Evolutionary conservation across 139 green algal genomes (phyloP), one percentile per base, ranked within the genome.

Genomic region (Tetraselmis chui): DNA sequence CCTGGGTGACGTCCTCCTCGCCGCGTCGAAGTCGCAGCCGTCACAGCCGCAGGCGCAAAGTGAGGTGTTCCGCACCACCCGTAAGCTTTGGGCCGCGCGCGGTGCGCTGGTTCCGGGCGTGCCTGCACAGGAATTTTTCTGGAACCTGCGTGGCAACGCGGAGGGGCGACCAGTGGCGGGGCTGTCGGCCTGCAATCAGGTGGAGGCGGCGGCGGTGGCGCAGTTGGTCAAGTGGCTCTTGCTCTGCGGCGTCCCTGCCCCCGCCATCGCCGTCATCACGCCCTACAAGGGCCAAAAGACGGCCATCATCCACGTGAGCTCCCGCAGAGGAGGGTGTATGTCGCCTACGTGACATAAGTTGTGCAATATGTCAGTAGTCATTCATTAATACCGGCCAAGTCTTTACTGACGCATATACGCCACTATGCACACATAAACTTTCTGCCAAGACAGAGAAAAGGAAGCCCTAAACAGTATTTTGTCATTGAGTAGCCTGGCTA

Each of bases 221-320:
- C 28, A 31, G 28, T 29, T 80, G 2, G 31, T 59, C 2, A 27
- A 80, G 28, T 32, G 32, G 29, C 31, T 80, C 28, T 5, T 31
- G 2, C 23, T 80, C 29, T 32, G 31, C 2, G 77, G 77, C 27
- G 26, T 59, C 2, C 77, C 77, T 32, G 77, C 77, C 2, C 28
- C 31, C 24, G 32, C 26, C 29, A 80, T 80, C 29, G 2, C 28
- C 2, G 26, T 80, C 29, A 59, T 80, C 29, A 80, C 77, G 28
- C 31, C 77, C 2, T 80, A 80, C 77, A 80, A 80, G 29, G 77
- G 77, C 77, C 77, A 80, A 29, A 80, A 80, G 29, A 29, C 77
- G 28, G 24, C 32, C 2, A 31, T 80, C 27, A 80, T 28, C 24
- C 22, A 80, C 2, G 77, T 80, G 28, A 18, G 31, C 2, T n/a